phyloP scores from a whole-genome alignment of 1,284 basidiomycete species.

The Fomitopsis schrenkii region DNA sequence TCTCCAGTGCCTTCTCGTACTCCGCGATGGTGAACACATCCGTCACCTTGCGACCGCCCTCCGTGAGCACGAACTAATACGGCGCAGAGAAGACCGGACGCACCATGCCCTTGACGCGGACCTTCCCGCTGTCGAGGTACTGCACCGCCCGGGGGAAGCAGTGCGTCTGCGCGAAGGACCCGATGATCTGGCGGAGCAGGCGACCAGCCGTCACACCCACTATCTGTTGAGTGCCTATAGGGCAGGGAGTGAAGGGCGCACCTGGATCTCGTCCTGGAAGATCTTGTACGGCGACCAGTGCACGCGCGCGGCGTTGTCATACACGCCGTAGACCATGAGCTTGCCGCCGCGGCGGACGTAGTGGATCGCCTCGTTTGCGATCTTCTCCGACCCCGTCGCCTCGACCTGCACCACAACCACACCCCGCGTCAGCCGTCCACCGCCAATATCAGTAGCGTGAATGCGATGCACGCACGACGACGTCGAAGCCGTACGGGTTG shows the following conservation, averaged over 20 bases:
- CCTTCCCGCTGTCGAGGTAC: conserved; percentile 57
- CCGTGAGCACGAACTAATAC: neutral
- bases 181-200: conserved; percentile 39
- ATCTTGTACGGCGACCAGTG: conserved; percentile 60
- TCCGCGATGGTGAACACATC: conserved; percentile 51
- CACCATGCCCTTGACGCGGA: conserved; percentile 57
- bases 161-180: conserved; percentile 56
- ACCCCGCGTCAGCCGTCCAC: neutral
- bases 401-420: conserved; percentile 31
- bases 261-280: conserved; percentile 57
- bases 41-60: conserved; percentile 34
- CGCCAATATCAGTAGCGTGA: neutral
- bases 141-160: conserved; percentile 62
- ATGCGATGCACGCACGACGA: conserved; percentile 36
- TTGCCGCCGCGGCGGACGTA: conserved; percentile 53
- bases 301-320: conserved; percentile 49
- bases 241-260: conserved; percentile 13
- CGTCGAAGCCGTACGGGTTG: conserved; percentile 60
- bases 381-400: conserved; percentile 55
- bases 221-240: neutral
- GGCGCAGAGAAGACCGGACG: conserved; percentile 6
- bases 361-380: conserved; percentile 55
- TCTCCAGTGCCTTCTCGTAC: conserved; percentile 57
- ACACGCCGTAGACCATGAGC: conserved; percentile 57
- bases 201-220: neutral